Conservation (phyloP, 163 green algal genomes). For the Chlamydomonas reinhardtii region DNA sequence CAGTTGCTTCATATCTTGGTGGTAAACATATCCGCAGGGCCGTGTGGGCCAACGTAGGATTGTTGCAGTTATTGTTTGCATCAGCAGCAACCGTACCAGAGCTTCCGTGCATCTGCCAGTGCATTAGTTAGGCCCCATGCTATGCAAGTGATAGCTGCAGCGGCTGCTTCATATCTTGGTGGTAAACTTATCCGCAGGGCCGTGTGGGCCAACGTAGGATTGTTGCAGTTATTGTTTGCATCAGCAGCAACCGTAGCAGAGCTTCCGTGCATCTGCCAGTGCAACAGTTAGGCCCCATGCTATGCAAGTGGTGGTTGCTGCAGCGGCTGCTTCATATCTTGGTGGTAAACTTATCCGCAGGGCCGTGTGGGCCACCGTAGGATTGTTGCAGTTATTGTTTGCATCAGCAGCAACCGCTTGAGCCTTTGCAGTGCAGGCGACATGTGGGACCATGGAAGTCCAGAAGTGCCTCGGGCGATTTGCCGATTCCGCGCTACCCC, state of each 20-base stretch:
- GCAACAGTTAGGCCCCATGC: too few relatives aligned
- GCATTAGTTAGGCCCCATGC: too few relatives aligned
- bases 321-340: too few relatives aligned
- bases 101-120: neutral
- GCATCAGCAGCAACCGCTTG: neutral
- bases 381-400: neutral
- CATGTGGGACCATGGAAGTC: too few relatives aligned
- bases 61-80: neutral
- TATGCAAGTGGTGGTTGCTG: too few relatives aligned
- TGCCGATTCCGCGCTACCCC: too few relatives aligned
- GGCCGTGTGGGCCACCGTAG: neutral
- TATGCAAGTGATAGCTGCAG: too few relatives aligned
- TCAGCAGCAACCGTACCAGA: neutral
- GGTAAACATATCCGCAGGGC: neutral
- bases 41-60: neutral
- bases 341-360: neutral
- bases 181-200: neutral
- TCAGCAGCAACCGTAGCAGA: neutral
- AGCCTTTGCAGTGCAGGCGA: too few relatives aligned
- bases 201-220: neutral
- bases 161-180: neutral
- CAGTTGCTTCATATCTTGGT: neutral
- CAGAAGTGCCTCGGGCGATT: too few relatives aligned
- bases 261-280: too few relatives aligned
- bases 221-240: neutral